Conservation (phyloP, 2,329 filamentous ascomycete species). For the Lachnellula willkommii region DNA sequence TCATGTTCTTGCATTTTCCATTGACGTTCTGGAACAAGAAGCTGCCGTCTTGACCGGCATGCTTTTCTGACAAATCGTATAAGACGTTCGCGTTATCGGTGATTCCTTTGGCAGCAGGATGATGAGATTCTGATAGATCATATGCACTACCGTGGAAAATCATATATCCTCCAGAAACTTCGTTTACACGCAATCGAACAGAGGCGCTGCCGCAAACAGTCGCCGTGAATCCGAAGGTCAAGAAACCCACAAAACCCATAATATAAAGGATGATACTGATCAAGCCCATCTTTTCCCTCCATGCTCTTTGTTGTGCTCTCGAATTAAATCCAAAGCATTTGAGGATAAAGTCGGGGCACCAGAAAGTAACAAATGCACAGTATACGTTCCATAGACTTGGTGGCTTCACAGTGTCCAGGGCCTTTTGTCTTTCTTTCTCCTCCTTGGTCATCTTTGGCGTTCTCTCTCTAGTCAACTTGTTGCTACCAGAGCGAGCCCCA, state of each 20-base stretch:
- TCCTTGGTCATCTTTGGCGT: conserved; percentile 62
- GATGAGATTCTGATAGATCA: conserved; percentile 68
- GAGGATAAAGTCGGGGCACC: conserved; percentile 81
- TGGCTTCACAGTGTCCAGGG: conserved; percentile 61
- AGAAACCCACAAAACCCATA: conserved; percentile 83
- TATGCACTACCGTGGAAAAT: conserved; percentile 94
- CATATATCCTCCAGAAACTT: conserved; percentile 79
- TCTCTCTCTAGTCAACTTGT: conserved; percentile 37
- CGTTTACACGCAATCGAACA: conserved; percentile 69
- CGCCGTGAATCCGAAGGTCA: conserved; percentile 93
- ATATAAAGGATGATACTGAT: conserved; percentile 89
- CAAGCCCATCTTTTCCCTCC: conserved; percentile 96
- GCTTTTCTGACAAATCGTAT: conserved; percentile 75
- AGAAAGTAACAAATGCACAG: conserved; percentile 89
- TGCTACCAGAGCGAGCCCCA: conserved; percentile 26
- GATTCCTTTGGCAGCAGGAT: conserved; percentile 77
- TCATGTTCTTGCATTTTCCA: conserved; percentile 87
- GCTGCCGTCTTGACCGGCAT: conserved; percentile 86
- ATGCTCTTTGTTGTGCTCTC: conserved; percentile 83
- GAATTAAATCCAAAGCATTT: conserved; percentile 79
- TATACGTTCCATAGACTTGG: conserved; percentile 94
- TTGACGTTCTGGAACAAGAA: conserved; percentile 99
- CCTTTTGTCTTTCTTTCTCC: conserved; percentile 51
- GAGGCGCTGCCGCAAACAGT: conserved; percentile 74
- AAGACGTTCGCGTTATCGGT: conserved; percentile 70